Percentiles rank a stretch among this genome's conserved stretches.
These are phyloP conservation scores for Aspergillus awamori DNA, from an alignment of 2,329 filamentous ascomycete species.

Conservation along the genomic window DNA sequence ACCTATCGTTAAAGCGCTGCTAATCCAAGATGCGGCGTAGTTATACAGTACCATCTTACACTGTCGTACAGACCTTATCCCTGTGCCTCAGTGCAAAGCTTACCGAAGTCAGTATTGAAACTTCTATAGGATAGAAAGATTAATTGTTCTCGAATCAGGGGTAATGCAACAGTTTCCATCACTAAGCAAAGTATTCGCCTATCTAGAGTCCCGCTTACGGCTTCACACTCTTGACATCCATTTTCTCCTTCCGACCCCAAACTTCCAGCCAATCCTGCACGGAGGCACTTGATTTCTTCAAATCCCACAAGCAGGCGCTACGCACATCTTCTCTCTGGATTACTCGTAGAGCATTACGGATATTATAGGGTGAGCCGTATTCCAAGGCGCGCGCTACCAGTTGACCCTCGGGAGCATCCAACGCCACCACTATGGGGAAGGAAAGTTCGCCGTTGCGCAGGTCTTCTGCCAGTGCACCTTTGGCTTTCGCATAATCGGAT, in stretches of 20 bases:
- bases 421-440: slow-evolving; percentile 24
- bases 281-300: slow-evolving; percentile 15
- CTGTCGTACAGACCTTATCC: no score
- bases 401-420: slow-evolving; percentile 18
- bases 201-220: no score
- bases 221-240: slow-evolving; percentile 18
- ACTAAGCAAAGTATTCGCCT: no score
- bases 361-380: slow-evolving; percentile 17
- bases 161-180: no score
- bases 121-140: no score
- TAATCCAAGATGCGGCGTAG: no score
- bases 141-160: no score
- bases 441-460: slow-evolving; percentile 23
- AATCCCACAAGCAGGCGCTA: slow-evolving; percentile 18
- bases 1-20: no score
- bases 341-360: slow-evolving; percentile 18
- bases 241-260: slow-evolving; percentile 29
- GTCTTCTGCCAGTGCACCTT: slow-evolving; percentile 24
- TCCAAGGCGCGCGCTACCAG: slow-evolving; percentile 19
- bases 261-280: slow-evolving; percentile 27
- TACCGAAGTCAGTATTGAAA: no score
- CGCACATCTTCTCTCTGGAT: slow-evolving; percentile 20
- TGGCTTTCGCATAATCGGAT: slow-evolving; percentile 23
- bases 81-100: no score
- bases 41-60: no score